Base-by-base conservation (phyloP, 2,329 filamentous ascomycete genomes). In the Penicillium sp. region DNA sequence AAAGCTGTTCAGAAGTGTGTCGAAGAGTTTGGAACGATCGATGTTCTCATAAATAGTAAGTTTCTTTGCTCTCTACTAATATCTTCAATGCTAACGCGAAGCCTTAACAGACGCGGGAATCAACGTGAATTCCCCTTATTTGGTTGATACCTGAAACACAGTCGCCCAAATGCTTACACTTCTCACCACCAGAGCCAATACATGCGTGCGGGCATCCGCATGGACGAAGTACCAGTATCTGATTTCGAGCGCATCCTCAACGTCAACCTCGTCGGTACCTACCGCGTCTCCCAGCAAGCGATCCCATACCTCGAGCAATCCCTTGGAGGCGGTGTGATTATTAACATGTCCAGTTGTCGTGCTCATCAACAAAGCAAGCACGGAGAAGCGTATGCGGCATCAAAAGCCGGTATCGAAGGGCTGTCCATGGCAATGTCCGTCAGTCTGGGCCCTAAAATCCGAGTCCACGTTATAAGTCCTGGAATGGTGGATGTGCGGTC, bases 401-500 rank as follows among this genome's bases (percentile, higher is more conserved):
- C 53, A 2, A 55, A 55, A 5, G 44, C 53, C 3, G 53, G 53
- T 6, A 55, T 55, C 14, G 53, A 55, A 35, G 53, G 53, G 7
- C 53, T 55, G 1, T 29, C 26, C n/a, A 55, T 50, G 47, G 47
- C 53, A 5, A 55, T 55, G 53, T 19, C 53, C 1, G 53, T 55
- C 3, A 55, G 53, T 22, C n/a, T 55, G 10, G 53, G 53, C 1
- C 53, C 53, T 1, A 35, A 55, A 6, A 50, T 55, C 22, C 39
- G 47, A 16, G 53, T 55, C 3, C 53, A 55, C 19, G 53, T 45
- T 16, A 29, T 55, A 4, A 55, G 53, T 26, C 46, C 53, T 2
- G 53, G 53, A 2, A 55, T 55, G 53, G 53, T 55, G 2, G 53
- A 55, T 39, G 53, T 55, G 8, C 53, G 53, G n/a, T 50, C 11